A percentile compares a stretch with the other conserved stretches of the same genome.
These are phyloP conservation scores for Ploettnerulaceae sp. DNA, from an alignment of 2,329 filamentous ascomycete genomes.

Conservation along the genomic window DNA sequence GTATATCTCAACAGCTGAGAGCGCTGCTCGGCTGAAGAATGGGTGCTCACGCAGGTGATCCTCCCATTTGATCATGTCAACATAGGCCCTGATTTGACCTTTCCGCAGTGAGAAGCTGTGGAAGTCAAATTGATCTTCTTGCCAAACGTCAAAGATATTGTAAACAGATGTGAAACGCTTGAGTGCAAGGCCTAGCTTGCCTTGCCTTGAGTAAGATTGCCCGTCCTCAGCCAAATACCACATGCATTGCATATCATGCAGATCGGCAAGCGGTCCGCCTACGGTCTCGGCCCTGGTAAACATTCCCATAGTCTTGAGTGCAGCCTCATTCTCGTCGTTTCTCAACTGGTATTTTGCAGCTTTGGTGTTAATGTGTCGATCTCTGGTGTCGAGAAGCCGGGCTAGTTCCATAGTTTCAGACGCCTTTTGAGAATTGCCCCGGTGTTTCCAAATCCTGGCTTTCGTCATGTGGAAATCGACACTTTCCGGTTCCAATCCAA, in stretches of 20 bases:
- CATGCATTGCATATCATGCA: constrained; percentile 97
- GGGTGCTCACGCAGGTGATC: constrained; percentile 87
- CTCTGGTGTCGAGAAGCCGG: constrained; percentile 77
- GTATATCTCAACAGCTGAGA: constrained; percentile 78
- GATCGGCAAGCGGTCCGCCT: constrained; percentile 81
- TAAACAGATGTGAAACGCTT: constrained; percentile 87
- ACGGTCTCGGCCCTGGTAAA: constrained; percentile 90
- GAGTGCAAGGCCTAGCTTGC: constrained; percentile 77
- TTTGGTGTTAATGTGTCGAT: constrained; percentile 98
- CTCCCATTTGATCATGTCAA: constrained; percentile 97
- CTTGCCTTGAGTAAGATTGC: constrained; percentile 77
- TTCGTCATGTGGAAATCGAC: constrained; percentile 95
- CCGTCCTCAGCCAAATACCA: constrained; percentile 97
- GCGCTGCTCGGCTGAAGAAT: constrained; percentile 80
- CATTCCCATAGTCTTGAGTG: constrained; percentile 81
- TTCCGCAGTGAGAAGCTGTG: constrained; percentile 97
- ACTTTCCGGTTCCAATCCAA: constrained; percentile 71
- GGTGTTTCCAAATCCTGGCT: constrained; percentile 90
- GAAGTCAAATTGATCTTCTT: constrained; percentile 98
- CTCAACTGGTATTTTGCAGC: constrained; percentile 93
- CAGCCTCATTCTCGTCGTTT: constrained; percentile 84
- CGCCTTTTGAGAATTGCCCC: constrained; percentile 73
- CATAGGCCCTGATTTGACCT: constrained; percentile 88
- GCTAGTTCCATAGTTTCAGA: constrained; percentile 85
- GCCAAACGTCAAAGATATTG: constrained; percentile 95